These are phyloP conservation scores for Scheffersomyces segobiensis DNA, from an alignment of 1,139 yeast species.

Conservation along the genomic window DNA sequence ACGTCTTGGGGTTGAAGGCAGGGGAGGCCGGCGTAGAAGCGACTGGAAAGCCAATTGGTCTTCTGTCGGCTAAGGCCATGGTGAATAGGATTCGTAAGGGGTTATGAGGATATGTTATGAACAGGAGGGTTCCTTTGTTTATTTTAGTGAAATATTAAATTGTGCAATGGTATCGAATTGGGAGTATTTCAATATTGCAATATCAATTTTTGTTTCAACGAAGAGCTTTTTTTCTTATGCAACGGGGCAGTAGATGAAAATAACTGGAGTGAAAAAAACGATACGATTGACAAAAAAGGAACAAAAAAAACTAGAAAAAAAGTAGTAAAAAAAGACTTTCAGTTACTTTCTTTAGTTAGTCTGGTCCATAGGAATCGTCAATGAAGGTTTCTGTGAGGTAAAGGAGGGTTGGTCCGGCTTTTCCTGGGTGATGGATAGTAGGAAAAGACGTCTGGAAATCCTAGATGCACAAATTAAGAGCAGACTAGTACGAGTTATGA, in stretches of 20 bases:
- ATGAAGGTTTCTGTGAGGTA: neutral
- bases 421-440: neutral
- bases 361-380: constrained; percentile 2
- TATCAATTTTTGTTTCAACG: neutral
- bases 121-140: neutral
- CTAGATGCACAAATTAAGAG: neutral
- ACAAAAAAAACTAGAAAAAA: constrained; percentile 1
- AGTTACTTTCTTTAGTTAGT: constrained; percentile 3
- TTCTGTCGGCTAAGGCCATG: constrained; percentile 61
- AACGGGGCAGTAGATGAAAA: neutral
- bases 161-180: neutral
- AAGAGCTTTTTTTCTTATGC: neutral
- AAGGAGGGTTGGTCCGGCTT: neutral
- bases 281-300: neutral
- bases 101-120: neutral
- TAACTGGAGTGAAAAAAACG: constrained; percentile 1
- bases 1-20: constrained; percentile 44
- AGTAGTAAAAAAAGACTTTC: constrained; percentile 1
- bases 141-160: neutral
- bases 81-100: constrained; percentile 6
- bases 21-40: constrained; percentile 45
- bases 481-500: neutral
- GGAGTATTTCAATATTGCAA: neutral
- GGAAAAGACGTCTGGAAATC: neutral
- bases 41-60: constrained; percentile 51